Base-by-base conservation (phyloP, 208 protist species). In the Trypanosoma avium region DNA sequence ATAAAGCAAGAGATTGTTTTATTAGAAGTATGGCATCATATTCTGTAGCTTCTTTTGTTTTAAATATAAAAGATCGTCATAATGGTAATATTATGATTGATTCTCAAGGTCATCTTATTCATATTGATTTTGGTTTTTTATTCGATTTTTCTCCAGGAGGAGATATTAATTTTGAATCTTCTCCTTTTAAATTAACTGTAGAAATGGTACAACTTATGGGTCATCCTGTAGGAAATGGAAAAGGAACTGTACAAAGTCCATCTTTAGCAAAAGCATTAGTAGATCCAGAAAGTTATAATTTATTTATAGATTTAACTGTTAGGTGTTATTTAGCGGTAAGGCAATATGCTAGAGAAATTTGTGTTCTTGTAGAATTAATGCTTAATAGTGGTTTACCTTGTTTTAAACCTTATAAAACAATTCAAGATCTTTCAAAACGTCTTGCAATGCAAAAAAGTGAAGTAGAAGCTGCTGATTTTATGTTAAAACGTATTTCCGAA, bases 111-210 rank as follows among this genome's bases (percentile, higher is more conserved):
- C 82, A 93, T 61, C 66, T 98, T n/a, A 77, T 98, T 32, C 97
- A 99, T 80, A 99, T 99, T 75, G 97, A 99, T 84, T 99, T 98
- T 78, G 97, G 97, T 38, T 99, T 98, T 74, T 88, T 99, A 30
- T 95, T 99, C 46, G 91, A 93, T 56, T 92, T 85, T 69, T 97
- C 93, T 3, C 97, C 97, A n/a, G 79, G 94, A 64, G 96, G 97
- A 12, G 95, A 97, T 67, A 93, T 98, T 7, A 95, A 95, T 73
- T 95, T 97, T 71, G 94, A 97, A 65, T 94, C 86, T 13, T 85
- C 97, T 70, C 93, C 93, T 5, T 97, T 97, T 75, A 97, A 97
- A 72, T 77, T 97, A 30, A 93, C 88, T 21, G 80, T 77, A 21
- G 94, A 97, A 65, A 96, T 92, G 83, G 75, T 96, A 49, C 90